Evolutionary conservation across 352 stramenopile genomes (phyloP).

Genomic region (Phytophthora lateralis): DNA sequence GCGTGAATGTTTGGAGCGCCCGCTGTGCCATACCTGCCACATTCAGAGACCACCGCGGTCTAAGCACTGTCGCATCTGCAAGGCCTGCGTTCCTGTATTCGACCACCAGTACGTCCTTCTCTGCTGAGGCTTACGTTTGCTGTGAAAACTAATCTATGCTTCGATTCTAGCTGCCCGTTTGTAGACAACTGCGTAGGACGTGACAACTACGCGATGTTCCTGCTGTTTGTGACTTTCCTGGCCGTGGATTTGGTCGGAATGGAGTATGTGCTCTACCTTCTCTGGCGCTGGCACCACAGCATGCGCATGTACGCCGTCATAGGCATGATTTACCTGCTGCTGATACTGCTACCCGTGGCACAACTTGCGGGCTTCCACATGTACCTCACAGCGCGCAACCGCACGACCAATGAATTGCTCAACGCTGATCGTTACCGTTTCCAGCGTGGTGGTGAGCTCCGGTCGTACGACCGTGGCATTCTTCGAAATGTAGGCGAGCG

Average conservation of each 20-base stretch:
- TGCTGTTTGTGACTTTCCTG: slow-evolving; percentile 63
- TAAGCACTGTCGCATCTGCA: slow-evolving; percentile 92
- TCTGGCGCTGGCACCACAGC: slow-evolving; percentile 51
- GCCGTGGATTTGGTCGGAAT: slow-evolving; percentile 51
- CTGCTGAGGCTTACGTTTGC: neutral
- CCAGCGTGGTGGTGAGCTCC: slow-evolving; percentile 35
- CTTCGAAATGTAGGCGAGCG: slow-evolving; percentile 52
- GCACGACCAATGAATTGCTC: slow-evolving; percentile 83
- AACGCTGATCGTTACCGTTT: slow-evolving; percentile 74
- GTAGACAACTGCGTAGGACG: slow-evolving; percentile 99
- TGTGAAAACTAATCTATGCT: slow-evolving; percentile 12
- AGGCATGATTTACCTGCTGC: slow-evolving; percentile 51
- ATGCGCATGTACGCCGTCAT: slow-evolving; percentile 36
- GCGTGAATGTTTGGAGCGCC: slow-evolving; percentile 52
- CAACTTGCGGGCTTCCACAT: slow-evolving; percentile 74
- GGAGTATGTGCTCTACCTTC: slow-evolving; percentile 66
- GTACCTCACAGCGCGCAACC: slow-evolving; percentile 73
- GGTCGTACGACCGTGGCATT: slow-evolving; percentile 54
- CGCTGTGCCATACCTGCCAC: slow-evolving; percentile 86
- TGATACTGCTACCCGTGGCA: slow-evolving; percentile 53
- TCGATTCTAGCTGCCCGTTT: slow-evolving; percentile 90
- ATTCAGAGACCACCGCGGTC: slow-evolving; percentile 75
- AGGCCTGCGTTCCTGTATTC: slow-evolving; percentile 95
- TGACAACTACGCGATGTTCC: slow-evolving; percentile 95
- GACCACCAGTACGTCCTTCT: slow-evolving; percentile 94